Conservation (phyloP, 176 grass and related monocot species). For the Paspalum notatum region DNA sequence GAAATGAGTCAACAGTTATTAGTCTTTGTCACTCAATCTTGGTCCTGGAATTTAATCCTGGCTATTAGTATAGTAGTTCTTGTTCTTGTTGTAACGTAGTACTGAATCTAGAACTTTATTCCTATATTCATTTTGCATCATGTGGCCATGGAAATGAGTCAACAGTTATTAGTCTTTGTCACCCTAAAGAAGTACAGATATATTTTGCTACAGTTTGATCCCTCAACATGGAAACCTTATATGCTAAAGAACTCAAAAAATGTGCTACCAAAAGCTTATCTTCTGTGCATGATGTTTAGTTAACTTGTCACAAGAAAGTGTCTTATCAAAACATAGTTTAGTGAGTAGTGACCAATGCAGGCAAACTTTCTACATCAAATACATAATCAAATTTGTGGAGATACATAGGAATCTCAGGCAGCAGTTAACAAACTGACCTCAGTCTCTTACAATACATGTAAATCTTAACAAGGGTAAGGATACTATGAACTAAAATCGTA, state of each 20-base stretch:
- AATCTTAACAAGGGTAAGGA: constrained; percentile 17
- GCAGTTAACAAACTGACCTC: constrained; percentile 33
- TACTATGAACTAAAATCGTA: constrained; percentile 36
- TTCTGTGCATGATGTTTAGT: constrained; percentile 22
- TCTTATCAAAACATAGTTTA: background rate
- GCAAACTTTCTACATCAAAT: constrained; percentile 23
- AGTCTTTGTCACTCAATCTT: background rate
- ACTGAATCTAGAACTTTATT: background rate
- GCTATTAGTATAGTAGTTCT: background rate
- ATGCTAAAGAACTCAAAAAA: background rate
- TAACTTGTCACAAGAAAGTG: background rate
- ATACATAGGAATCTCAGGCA: constrained; percentile 34
- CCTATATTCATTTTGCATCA: constrained; percentile 12
- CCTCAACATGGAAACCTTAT: background rate
- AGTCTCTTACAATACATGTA: constrained; percentile 34
- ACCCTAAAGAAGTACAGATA: background rate
- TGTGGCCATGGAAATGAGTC: background rate
- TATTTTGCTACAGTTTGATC: background rate
- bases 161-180: background rate
- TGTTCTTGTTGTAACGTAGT: constrained; percentile 1
- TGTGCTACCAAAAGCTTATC: constrained; percentile 1
- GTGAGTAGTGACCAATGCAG: background rate
- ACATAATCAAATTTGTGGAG: constrained; percentile 20
- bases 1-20: constrained; percentile 3
- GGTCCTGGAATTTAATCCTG: background rate